Evolutionary conservation across 2,329 filamentous ascomycete genomes (phyloP).

Genomic region (Fusarium nurragi): DNA sequence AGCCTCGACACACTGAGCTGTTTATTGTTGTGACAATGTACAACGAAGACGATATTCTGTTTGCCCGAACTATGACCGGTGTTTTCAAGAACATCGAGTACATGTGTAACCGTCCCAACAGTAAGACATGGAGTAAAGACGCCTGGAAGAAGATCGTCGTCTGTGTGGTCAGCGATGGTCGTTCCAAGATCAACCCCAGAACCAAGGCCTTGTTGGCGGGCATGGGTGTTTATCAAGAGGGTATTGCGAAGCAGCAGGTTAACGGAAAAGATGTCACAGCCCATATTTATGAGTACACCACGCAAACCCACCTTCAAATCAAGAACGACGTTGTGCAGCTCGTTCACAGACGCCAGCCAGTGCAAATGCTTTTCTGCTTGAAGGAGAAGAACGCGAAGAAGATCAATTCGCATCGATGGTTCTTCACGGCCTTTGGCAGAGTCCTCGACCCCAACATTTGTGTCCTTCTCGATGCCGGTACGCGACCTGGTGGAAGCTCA

Average conservation of each 20-base stretch:
- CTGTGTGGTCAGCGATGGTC: slow-evolving; percentile 95
- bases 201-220: slow-evolving; percentile 90
- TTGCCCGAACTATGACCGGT: slow-evolving; percentile 94
- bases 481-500: slow-evolving; percentile 90
- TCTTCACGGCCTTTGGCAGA: slow-evolving; percentile 95
- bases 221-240: slow-evolving; percentile 97
- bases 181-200: slow-evolving; percentile 93
- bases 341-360: slow-evolving; percentile 85
- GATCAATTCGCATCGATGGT: slow-evolving; percentile 99
- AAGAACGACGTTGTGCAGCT: slow-evolving; percentile 90
- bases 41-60: slow-evolving; percentile 96
- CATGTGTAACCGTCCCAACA: slow-evolving; percentile 93
- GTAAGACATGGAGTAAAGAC: slow-evolving; percentile 98
- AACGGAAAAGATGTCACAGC: slow-evolving; percentile 96
- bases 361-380: slow-evolving; percentile 96
- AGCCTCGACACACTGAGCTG: slow-evolving; percentile 89
- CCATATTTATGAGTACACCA: slow-evolving; percentile 96
- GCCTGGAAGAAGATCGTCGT: slow-evolving; percentile 99
- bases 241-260: slow-evolving; percentile 97
- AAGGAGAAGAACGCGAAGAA: slow-evolving; percentile 99
- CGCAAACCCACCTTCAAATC: slow-evolving; percentile 84
- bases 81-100: slow-evolving; percentile 99
- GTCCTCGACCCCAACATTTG: slow-evolving; percentile 96
- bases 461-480: slow-evolving; percentile 94
- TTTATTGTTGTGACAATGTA: slow-evolving; percentile 99